Percentiles rank a stretch among this genome's conserved stretches.
Evolutionary conservation across 2,329 filamentous ascomycete species (phyloP).

Genomic region (Hymenoscyphus albidus): DNA sequence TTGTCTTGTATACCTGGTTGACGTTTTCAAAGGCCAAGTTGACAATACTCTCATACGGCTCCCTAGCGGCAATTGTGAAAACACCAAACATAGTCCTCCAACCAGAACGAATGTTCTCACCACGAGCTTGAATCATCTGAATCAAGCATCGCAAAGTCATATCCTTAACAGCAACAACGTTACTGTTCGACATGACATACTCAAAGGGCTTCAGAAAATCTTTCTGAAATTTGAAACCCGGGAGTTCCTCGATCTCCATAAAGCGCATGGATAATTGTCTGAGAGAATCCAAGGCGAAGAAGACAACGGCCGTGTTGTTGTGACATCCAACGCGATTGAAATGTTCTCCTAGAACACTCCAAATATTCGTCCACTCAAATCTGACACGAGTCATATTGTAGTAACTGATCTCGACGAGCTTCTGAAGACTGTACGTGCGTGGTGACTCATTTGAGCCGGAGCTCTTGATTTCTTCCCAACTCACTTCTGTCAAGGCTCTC

Average conservation of each 20-base stretch:
- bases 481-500: conserved; percentile 86
- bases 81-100: conserved; percentile 99
- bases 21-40: conserved; percentile 97
- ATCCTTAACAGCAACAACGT: conserved; percentile 89
- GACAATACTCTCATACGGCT: conserved; percentile 92
- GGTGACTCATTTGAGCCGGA: conserved; percentile 94
- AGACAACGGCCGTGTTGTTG: conserved; percentile 93
- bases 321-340: conserved; percentile 98
- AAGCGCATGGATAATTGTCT: conserved; percentile 97
- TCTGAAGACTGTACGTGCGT: conserved; percentile 94
- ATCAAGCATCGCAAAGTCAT: conserved; percentile 94
- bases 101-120: conserved; percentile 93
- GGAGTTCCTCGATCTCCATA: conserved; percentile 95
- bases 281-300: conserved; percentile 93
- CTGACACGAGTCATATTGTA: conserved; percentile 99
- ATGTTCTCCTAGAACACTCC: conserved; percentile 95
- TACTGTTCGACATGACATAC: conserved; percentile 92
- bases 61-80: conserved; percentile 90
- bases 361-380: conserved; percentile 98
- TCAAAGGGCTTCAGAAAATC: conserved; percentile 98
- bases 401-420: conserved; percentile 97
- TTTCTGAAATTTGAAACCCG: conserved; percentile 99
- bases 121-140: conserved; percentile 97
- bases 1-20: conserved; percentile 88
- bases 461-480: conserved; percentile 98